Evolutionary conservation across 805 yeast genomes (phyloP), one percentile per base, ranked within the genome.

Genomic region (Metschnikowia koreensis): DNA sequence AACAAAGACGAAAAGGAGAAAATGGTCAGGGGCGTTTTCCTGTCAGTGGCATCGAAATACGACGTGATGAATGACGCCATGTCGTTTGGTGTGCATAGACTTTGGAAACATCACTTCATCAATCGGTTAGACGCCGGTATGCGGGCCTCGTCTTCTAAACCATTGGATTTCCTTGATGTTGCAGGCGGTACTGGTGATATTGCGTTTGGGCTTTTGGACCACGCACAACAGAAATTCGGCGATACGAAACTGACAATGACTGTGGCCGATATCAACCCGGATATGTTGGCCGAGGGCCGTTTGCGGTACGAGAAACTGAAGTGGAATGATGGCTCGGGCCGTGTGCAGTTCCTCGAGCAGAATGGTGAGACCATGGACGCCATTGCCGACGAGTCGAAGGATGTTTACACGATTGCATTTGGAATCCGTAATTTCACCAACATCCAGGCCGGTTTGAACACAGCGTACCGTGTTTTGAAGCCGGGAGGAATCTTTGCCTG

Each of bases 131-230:
- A 94, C 66, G 96, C 97, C 41, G 99, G 99, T 34, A 83, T 83
- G 75, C 81, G 98, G 65, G 93, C 96, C 6, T 96, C 93, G 43
- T 81, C 83, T 12, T 67, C 74, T 12, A 81, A 85, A 58, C 97
- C 97, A 3, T 75, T 94, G 61, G 82, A 84, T 52, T 93, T 94
- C 64, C 78, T 94, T 57, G 99, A 94, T 69, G 98, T 94, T 51
- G 99, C 99, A 28, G 99, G 99, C 53, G 99, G 99, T 26, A 90
- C 98, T 10, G 99, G 99, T 44, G 99, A 94, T 66, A 93, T 94
- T 70, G 99, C 99, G 1, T 90, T 90, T 71, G 96, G 99, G 2
- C 79, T 94, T 56, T 76, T 94, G 55, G 97, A 91, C 63, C 97
- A 94, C 70, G 98, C 98, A 9, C 84, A 86, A 57, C 70, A 76